Conservation (phyloP, 1,284 basidiomycete species). For the Kalmanozyma brasiliensis region DNA sequence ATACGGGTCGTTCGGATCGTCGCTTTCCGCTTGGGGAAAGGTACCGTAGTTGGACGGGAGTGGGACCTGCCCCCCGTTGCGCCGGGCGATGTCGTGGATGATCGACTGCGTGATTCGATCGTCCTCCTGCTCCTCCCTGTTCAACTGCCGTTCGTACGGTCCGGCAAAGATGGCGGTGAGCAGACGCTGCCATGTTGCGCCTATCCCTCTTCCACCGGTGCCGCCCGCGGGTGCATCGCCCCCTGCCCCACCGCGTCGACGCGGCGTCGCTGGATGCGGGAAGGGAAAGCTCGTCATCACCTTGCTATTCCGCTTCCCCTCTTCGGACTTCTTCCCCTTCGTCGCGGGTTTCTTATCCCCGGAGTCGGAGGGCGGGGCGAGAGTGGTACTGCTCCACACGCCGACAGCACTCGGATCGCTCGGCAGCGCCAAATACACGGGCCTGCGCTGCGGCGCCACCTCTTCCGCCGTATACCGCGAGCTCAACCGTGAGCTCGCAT, state of each 20-base stretch:
- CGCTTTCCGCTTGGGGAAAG: slow-evolving; percentile 4
- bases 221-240: neutral
- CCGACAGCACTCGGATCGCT: slow-evolving; percentile 25
- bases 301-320: slow-evolving; percentile 37
- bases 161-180: slow-evolving; percentile 39
- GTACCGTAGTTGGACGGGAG: slow-evolving; percentile 16
- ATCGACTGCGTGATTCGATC: slow-evolving; percentile 33
- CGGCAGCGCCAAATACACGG: slow-evolving; percentile 24
- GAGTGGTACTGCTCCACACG: slow-evolving; percentile 17
- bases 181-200: slow-evolving; percentile 28
- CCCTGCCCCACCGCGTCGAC: slow-evolving; percentile 4
- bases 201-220: neutral
- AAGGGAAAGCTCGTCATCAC: slow-evolving; percentile 54
- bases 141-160: slow-evolving; percentile 33
- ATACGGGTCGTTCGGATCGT: slow-evolving; percentile 40
- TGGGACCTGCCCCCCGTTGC: slow-evolving; percentile 13
- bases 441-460: slow-evolving; percentile 10
- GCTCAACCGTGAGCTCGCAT: slow-evolving; percentile 13
- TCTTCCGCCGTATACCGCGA: neutral
- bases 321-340: neutral
- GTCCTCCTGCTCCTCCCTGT: slow-evolving; percentile 35
- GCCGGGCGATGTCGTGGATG: slow-evolving; percentile 22
- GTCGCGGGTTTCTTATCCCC: too few relatives aligned
- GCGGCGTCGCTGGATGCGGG: slow-evolving; percentile 32
- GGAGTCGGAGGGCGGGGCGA: too few relatives aligned